These are phyloP conservation scores for Phycomyces blakesleeanus DNA, from an alignment of 192 early-diverging fungal genomes.

Conservation along the genomic window DNA sequence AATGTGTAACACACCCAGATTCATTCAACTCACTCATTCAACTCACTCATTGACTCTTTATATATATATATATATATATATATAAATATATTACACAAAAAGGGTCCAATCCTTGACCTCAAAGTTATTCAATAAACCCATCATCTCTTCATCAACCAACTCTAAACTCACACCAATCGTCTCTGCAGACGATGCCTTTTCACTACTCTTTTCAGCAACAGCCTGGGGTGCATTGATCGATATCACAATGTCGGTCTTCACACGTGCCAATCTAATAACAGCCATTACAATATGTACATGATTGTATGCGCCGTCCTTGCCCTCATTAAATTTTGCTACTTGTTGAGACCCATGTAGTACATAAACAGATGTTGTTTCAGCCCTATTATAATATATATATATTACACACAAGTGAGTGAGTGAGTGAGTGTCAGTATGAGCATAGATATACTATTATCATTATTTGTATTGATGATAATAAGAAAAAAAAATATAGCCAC, in stretches of 20 bases:
- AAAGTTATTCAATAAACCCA: slow-evolving; percentile 36
- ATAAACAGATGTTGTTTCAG: slow-evolving; percentile 31
- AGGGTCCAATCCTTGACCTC: slow-evolving; percentile 55
- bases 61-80: too few relatives aligned
- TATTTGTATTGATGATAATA: too few relatives aligned
- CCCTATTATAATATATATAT: slow-evolving; percentile 11
- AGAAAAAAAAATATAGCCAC: too few relatives aligned
- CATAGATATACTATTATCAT: too few relatives aligned
- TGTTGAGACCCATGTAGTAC: slow-evolving; percentile 63
- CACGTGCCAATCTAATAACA: slow-evolving; percentile 63
- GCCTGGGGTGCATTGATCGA: slow-evolving; percentile 68
- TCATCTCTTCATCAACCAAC: slow-evolving; percentile 43
- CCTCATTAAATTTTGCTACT: slow-evolving; percentile 80
- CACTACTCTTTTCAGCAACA: slow-evolving; percentile 49
- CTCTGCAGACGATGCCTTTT: slow-evolving; percentile 20
- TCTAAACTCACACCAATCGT: slow-evolving; percentile 25
- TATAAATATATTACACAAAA: slow-evolving; percentile 53
- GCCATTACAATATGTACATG: slow-evolving; percentile 64
- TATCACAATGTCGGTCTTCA: slow-evolving; percentile 73
- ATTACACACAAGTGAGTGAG: too few relatives aligned
- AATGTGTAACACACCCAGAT: too few relatives aligned
- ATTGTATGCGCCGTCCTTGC: slow-evolving; percentile 49
- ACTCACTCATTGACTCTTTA: too few relatives aligned
- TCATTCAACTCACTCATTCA: not conserved
- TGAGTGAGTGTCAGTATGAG: too few relatives aligned